These are phyloP conservation scores for Pleurozium schreberi DNA, from an alignment of 225 moss, liverwort and hornwort genomes.

Conservation along the genomic window DNA sequence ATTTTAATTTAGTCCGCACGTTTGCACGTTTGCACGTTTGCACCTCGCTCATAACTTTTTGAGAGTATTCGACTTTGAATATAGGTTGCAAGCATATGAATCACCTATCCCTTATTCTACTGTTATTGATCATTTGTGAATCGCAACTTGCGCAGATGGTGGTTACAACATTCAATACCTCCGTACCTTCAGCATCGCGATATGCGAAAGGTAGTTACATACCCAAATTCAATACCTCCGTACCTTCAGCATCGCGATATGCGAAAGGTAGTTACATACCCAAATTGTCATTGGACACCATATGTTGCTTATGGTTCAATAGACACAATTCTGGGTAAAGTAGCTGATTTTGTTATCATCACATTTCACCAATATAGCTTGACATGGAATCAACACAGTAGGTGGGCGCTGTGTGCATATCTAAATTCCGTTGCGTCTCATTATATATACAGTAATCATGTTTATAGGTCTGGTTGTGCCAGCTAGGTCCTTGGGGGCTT, in stretches of 20 bases:
- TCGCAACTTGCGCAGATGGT: conserved; percentile 48
- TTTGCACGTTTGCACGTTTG: neutral
- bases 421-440: neutral
- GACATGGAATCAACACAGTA: neutral
- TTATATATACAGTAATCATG: neutral
- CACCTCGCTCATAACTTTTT: neutral
- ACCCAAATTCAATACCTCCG: conserved; percentile 13
- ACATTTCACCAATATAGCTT: neutral
- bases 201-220: conserved; percentile 51
- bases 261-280: conserved; percentile 32
- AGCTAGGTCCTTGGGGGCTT: neutral
- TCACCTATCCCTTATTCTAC: neutral
- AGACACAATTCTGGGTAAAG: neutral
- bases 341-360: neutral
- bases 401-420: neutral
- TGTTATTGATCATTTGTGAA: neutral
- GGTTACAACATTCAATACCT: conserved; percentile 82
- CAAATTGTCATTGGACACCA: neutral
- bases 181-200: conserved; percentile 62
- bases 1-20: neutral
- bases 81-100: neutral
- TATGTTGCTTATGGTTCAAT: neutral
- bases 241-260: conserved; percentile 72
- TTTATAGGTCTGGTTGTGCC: neutral
- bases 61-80: neutral